Conservation (phyloP, 2,329 filamentous ascomycete species). For the Fusarium burgessii region DNA sequence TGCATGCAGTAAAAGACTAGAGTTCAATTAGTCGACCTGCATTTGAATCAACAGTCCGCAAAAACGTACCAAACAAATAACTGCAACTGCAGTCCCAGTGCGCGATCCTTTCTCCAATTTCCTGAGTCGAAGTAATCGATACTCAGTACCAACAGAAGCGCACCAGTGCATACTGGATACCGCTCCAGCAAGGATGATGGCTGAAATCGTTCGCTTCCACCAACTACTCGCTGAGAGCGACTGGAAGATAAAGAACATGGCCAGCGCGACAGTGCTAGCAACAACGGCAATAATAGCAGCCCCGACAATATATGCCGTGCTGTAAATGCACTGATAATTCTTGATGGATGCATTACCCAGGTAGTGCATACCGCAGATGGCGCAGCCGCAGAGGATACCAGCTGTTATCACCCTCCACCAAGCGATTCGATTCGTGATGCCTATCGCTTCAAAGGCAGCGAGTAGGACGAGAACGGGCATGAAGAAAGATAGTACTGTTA, state of each 20-base stretch:
- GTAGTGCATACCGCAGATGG: conserved; percentile 89
- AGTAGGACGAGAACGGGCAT: conserved; percentile 73
- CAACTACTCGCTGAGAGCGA: conserved; percentile 81
- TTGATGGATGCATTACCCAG: conserved; percentile 83
- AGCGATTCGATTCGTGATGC: conserved; percentile 66
- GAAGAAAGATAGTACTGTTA: conserved; percentile 13
- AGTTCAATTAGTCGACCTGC: not conserved
- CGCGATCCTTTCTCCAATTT: conserved; percentile 56
- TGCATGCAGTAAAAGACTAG: conserved; percentile 71
- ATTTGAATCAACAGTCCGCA: fast-evolving
- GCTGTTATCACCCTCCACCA: conserved; percentile 71
- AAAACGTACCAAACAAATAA: conserved; percentile 73
- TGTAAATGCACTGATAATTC: conserved; percentile 79
- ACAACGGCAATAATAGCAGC: conserved; percentile 78
- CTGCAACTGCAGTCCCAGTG: conserved; percentile 76
- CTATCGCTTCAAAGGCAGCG: conserved; percentile 78
- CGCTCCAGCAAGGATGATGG: conserved; percentile 77
- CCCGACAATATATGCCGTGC: conserved; percentile 69
- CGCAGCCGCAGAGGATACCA: conserved; percentile 76
- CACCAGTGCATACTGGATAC: conserved; percentile 93
- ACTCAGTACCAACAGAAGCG: conserved; percentile 77
- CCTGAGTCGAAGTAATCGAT: conserved; percentile 64
- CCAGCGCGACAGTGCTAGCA: conserved; percentile 76
- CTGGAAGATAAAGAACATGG: conserved; percentile 81
- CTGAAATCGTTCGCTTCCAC: conserved; percentile 78